Evolutionary conservation across 2,329 filamentous ascomycete species (phyloP), one percentile per base, ranked within the genome.

Genomic region (Dactylonectria macrodidyma): DNA sequence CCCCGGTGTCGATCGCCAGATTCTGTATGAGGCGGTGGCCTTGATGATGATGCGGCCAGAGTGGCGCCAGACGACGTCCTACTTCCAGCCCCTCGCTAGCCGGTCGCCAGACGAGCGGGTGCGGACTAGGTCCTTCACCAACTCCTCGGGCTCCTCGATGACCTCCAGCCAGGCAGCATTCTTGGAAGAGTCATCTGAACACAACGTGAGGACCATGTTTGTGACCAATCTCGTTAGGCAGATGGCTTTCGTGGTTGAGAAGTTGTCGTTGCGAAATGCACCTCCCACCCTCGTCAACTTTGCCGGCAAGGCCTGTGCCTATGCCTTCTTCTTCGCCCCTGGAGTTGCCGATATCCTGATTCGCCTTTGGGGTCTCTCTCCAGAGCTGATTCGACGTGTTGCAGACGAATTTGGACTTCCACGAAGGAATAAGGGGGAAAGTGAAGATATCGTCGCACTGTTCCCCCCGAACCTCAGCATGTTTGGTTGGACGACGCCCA

Each of bases 311-410:
- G 93, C 94, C 4, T 95, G 93, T 76, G 95, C 95, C 2, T 97
- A 97, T 80, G 95, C 94, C 34, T 97, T 97, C 81, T 96, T 95
- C 82, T 98, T 97, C 76, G 95, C 93, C 33, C 94, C 94, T 0
- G 94, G 94, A 5, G 89, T 97, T 62, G 92, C 94, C 8, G 94
- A 97, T 76, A 89, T 97, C 58, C 85, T 97, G 56, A 89, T 95
- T 30, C 90, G 94, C 16, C 84, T 97, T 5, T 97, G 95, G 95
- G 90, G 89, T 44, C 85, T 94, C 22, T 89, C 90, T 2, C 84
- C 91, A 3, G 90, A 91, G 65, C 83, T 90, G 48, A 86, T 97
- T 76, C 89, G 92, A 70, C 90, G 94, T 26, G 88, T 94, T 1
- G 86, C 94, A 9, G 88, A 91, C 57, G 91, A 93, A 75, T 90